These are phyloP conservation scores for Citropsis articulata DNA, from an alignment of 345 rosid genomes.

Conservation along the genomic window DNA sequence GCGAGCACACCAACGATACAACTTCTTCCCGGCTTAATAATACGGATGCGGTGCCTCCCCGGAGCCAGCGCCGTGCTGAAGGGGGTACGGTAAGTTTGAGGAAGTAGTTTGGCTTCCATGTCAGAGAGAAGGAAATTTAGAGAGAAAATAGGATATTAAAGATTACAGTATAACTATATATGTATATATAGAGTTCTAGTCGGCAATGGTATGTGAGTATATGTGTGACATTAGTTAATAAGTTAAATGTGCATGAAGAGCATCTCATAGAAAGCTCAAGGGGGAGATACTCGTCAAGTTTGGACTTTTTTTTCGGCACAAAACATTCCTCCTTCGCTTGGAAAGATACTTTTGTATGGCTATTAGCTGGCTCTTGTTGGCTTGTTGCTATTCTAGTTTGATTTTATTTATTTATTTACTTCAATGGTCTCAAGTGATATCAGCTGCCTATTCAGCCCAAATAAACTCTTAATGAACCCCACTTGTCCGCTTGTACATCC, in stretches of 20 bases:
- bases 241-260: neutral
- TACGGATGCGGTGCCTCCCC: neutral
- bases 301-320: neutral
- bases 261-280: neutral
- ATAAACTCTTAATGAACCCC: neutral
- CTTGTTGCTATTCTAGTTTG: neutral
- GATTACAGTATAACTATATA: too few species aligned
- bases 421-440: neutral
- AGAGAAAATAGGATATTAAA: neutral
- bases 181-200: too few species aligned
- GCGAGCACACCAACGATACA: conserved; percentile 33
- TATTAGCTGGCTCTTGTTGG: neutral
- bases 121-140: neutral
- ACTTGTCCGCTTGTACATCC: neutral
- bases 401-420: neutral
- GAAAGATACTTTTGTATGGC: neutral
- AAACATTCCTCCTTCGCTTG: neutral
- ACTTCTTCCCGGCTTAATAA: conserved; percentile 3
- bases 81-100: conserved; percentile 2
- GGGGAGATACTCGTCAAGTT: neutral
- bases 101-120: conserved; percentile 36
- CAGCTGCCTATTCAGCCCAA: neutral
- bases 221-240: neutral
- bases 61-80: neutral
- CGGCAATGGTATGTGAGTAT: too few species aligned